Evolutionary conservation across 2,329 filamentous ascomycete species (phyloP), one percentile per base, ranked within the genome.

Genomic region (Annulohypoxylon truncatum): DNA sequence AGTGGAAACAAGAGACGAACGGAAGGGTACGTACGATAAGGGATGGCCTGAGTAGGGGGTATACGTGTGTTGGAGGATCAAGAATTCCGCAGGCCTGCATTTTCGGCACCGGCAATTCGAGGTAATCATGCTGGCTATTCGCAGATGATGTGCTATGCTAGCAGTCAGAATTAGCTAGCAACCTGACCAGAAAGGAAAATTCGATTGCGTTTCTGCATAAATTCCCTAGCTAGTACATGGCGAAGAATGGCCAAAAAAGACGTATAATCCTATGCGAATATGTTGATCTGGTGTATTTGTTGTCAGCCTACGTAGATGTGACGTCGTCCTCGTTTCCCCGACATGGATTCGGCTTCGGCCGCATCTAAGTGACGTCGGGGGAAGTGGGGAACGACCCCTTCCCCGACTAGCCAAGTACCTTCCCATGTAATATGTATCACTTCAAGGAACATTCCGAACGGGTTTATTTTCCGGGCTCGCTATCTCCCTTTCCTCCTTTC

Each of bases 391-490:
- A 24, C 40, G 22, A 1, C n/a, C 6, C 31, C 4, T 22, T 59
- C 29, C 48, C 64, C 64, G 60, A 64, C 26, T 58, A 22, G 15
- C 54, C 26, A 38, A 53, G n/a, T n/a, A n/a, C n/a, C n/a, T n/a
- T n/a, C n/a, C n/a, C 12, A 38, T 38, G 6, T 15, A 38, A 15
- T 15, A 15, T 15, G 15, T 52, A 66, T 61, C 52, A 56, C 60
- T 59, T 66, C 63, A 66, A 63, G 52, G 63, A 64, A 64, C 22
- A 20, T 33, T 31, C 66, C 63, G 63, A 61, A 54, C 64, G 54
- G 52, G 28, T 61, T 58, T 63, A 48, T 63, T 58, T 38, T 35
- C 59, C 59, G 57, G 40, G 9, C 15, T 56, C 26, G 22, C 2
- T 47, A 9, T 12, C 48, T 38, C 15, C 4, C 40, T 51, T 26